phyloP scores from a whole-genome alignment of 106 monocot genomes.

The Dioscorea dumetorum region DNA sequence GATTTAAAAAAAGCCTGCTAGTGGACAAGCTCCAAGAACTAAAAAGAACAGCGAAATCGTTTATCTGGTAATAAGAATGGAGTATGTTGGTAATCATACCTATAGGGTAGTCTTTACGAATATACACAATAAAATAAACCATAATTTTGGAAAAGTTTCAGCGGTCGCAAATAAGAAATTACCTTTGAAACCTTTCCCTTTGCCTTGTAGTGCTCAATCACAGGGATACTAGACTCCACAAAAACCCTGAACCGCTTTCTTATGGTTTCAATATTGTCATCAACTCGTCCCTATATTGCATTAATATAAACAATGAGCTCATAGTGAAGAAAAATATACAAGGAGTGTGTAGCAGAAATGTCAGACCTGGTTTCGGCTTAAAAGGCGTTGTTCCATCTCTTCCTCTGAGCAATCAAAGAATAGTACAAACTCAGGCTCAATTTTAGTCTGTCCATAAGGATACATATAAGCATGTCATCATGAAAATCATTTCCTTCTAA shows the following conservation, averaged over 20 bases:
- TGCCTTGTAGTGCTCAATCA: slow-evolving; percentile 54
- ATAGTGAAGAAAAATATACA: background rate
- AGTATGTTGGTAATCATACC: background rate
- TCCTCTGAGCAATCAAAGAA: slow-evolving; percentile 75
- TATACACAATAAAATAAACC: background rate
- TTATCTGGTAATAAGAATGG: too few species aligned
- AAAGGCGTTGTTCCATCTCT: slow-evolving; percentile 70
- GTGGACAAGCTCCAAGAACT: too few species aligned
- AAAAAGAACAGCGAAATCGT: too few species aligned
- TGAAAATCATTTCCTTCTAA: background rate
- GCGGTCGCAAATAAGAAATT: background rate
- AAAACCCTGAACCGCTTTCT: slow-evolving; percentile 83
- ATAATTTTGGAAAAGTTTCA: background rate
- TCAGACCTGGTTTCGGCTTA: slow-evolving; percentile 73
- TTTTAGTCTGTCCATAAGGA: slow-evolving; percentile 35
- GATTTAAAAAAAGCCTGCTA: too few species aligned
- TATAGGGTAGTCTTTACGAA: background rate
- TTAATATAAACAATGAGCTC: background rate
- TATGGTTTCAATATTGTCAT: slow-evolving; percentile 89
- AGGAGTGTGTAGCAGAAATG: background rate
- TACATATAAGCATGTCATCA: background rate
- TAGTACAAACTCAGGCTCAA: slow-evolving; percentile 81
- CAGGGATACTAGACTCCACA: slow-evolving; percentile 62
- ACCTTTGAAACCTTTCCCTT: slow-evolving; percentile 82
- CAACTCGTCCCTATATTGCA: slow-evolving; percentile 67